These are phyloP conservation scores for Pseudohalonectria lignicola DNA, from an alignment of 2,329 filamentous ascomycete genomes.

Conservation along the genomic window DNA sequence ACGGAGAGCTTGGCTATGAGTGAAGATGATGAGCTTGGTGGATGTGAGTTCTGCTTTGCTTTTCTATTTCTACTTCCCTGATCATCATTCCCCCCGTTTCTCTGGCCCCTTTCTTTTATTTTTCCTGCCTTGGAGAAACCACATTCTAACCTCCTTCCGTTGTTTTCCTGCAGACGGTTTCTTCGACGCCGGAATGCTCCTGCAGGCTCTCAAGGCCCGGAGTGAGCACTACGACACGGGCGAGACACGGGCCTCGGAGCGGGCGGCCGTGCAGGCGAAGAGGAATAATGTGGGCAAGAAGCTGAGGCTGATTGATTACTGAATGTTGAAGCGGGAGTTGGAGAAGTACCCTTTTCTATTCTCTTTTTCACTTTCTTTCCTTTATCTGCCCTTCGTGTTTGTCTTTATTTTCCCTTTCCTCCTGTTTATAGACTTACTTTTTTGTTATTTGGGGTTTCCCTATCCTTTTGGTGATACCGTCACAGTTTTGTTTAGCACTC, in stretches of 20 bases:
- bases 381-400: too few relatives aligned
- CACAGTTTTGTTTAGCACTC: too few relatives aligned
- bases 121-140: too few relatives aligned
- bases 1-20: conserved; percentile 63
- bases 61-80: conserved; percentile 8
- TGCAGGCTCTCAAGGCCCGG: conserved; percentile 73
- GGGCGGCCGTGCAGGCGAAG: conserved; percentile 45
- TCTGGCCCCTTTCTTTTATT: too few relatives aligned
- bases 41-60: conserved; percentile 57
- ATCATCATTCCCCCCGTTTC: not conserved
- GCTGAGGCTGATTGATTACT: conserved; percentile 60
- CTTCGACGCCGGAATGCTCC: conserved; percentile 92
- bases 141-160: too few relatives aligned
- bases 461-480: too few relatives aligned
- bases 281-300: conserved; percentile 66
- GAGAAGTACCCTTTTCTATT: too few relatives aligned
- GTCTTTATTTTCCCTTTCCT: too few relatives aligned
- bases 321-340: too few relatives aligned
- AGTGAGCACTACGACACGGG: conserved; percentile 39
- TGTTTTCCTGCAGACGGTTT: conserved; percentile 63
- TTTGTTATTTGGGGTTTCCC: too few relatives aligned
- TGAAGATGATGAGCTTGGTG: conserved; percentile 82
- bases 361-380: too few relatives aligned
- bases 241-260: conserved; percentile 44
- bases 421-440: too few relatives aligned